Evolutionary conservation across 225 moss, liverwort and hornwort species (phyloP).

Genomic region (Sphagnum tenellum): DNA sequence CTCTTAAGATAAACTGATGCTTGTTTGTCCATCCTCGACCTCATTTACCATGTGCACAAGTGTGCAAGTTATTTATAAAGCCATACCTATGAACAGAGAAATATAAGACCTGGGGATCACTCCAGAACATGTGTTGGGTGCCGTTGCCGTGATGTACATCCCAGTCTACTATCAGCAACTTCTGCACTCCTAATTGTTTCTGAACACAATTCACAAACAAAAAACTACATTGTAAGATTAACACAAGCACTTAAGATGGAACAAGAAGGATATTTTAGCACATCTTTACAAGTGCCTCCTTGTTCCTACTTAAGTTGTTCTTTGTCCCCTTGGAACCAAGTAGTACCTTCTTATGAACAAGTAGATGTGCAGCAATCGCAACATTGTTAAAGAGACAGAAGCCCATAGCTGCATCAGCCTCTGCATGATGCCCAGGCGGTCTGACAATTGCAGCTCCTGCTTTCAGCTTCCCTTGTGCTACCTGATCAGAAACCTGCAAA

Average conservation of each 20-base stretch:
- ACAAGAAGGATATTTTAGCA: too few species aligned
- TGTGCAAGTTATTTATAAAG: too few species aligned
- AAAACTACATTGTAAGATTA: too few species aligned
- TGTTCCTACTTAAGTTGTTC: too few species aligned
- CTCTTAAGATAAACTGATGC: too few species aligned
- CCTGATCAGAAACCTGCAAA: constrained; percentile 23
- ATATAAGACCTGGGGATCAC: constrained; percentile 49
- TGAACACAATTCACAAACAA: constrained; percentile 3
- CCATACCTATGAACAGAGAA: constrained; percentile 48
- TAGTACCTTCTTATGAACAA: constrained; percentile 24
- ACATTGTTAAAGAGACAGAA: constrained; percentile 61
- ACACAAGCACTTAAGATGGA: too few species aligned
- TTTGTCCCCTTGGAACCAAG: too few species aligned
- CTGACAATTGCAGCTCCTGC: constrained; percentile 48
- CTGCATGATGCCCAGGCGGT: constrained; percentile 59
- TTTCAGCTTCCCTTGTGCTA: constrained; percentile 39
- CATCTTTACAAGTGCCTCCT: too few species aligned
- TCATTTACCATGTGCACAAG: too few species aligned
- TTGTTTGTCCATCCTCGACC: too few species aligned
- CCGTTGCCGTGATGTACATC: constrained; percentile 65
- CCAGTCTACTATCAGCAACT: constrained; percentile 56
- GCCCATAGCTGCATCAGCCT: constrained; percentile 43
- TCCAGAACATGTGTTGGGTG: constrained; percentile 61
- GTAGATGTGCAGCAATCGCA: constrained; percentile 41
- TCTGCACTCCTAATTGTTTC: constrained; percentile 29